A percentile compares a stretch with the other conserved stretches of the same genome.
phyloP scores from a whole-genome alignment of 805 yeast genomes.

The Pichia rugopelliculosa region DNA sequence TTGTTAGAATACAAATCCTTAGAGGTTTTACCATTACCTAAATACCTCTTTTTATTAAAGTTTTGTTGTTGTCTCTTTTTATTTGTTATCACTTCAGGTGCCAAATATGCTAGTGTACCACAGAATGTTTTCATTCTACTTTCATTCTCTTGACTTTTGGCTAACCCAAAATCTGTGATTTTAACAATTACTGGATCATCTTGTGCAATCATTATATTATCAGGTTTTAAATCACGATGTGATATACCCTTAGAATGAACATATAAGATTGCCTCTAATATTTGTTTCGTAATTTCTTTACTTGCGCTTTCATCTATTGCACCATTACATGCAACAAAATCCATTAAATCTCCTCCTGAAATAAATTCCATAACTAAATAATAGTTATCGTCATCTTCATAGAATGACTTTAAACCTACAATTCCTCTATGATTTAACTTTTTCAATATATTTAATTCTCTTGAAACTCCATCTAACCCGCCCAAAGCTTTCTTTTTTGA shows the following conservation, averaged over 20 bases:
- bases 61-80: constrained; percentile 25
- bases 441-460: constrained; percentile 78
- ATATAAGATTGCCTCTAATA: constrained; percentile 74
- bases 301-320: constrained; percentile 88
- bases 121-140: constrained; percentile 93
- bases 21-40: constrained; percentile 27
- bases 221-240: constrained; percentile 97
- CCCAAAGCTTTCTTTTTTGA: constrained; percentile 72
- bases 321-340: constrained; percentile 88
- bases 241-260: constrained; percentile 87
- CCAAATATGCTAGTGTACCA: constrained; percentile 94
- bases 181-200: constrained; percentile 90
- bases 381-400: constrained; percentile 73
- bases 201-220: constrained; percentile 81
- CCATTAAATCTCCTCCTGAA: constrained; percentile 97
- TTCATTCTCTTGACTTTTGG: constrained; percentile 78
- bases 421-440: constrained; percentile 78
- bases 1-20: constrained; percentile 61
- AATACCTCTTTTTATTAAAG: constrained; percentile 20
- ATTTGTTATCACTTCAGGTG: constrained; percentile 81
- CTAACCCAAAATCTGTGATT: constrained; percentile 93
- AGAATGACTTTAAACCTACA: constrained; percentile 74
- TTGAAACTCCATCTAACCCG: constrained; percentile 70
- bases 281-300: constrained; percentile 77
- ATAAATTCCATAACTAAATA: constrained; percentile 94